Conservation (phyloP, 768 basidiomycete genomes). For the Xerocomellus chrysenteron region DNA sequence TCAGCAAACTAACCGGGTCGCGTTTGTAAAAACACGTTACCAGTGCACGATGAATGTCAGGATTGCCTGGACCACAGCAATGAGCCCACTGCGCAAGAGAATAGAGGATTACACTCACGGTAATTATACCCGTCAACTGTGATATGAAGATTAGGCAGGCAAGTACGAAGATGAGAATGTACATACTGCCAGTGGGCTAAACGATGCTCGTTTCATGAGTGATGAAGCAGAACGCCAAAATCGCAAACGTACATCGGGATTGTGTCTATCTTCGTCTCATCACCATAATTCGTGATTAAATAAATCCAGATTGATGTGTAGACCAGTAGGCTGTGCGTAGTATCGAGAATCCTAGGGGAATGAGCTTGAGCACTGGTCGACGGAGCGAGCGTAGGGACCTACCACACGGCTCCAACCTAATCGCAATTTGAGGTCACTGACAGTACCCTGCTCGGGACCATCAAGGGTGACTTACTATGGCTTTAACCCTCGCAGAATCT, state of each 20-base stretch:
- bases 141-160: background rate
- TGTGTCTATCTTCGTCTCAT: constrained; percentile 35
- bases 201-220: background rate
- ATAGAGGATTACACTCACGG: constrained; percentile 19
- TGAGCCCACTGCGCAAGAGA: background rate
- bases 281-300: constrained; percentile 45
- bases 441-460: background rate
- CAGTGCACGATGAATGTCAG: constrained; percentile 53
- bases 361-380: background rate
- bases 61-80: constrained; percentile 38
- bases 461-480: constrained; percentile 16
- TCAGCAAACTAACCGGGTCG: background rate
- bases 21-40: constrained; percentile 24
- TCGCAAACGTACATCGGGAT: constrained; percentile 42
- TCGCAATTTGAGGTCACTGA: background rate
- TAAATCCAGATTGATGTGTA: constrained; percentile 42
- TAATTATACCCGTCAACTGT: constrained; percentile 32
- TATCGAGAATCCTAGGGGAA: constrained; percentile 33
- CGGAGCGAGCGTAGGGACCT: background rate
- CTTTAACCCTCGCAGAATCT: constrained; percentile 22
- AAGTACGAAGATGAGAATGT: background rate
- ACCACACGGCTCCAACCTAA: constrained; percentile 32
- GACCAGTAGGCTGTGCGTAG: constrained; percentile 41
- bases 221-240: background rate
- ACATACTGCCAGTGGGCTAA: constrained; percentile 30